Percentiles rank a stretch among this genome's conserved stretches.
These are phyloP conservation scores for Fusarium setosum DNA, from an alignment of 2,329 filamentous ascomycete genomes.

Conservation along the genomic window DNA sequence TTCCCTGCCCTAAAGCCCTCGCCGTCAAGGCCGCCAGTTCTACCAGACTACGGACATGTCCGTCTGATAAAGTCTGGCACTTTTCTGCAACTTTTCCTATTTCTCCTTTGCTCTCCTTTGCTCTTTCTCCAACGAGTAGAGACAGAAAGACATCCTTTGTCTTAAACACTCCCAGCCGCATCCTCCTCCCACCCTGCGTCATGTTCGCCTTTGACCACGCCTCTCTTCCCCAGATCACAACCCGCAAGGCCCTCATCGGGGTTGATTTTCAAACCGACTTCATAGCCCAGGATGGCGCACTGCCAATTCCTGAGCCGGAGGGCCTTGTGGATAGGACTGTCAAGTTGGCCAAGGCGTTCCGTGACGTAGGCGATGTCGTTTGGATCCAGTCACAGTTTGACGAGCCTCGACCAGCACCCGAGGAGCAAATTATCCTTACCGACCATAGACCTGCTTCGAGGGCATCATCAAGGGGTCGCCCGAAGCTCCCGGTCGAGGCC, in stretches of 20 bases:
- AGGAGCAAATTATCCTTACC: slow-evolving; percentile 61
- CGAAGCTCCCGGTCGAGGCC: slow-evolving; percentile 20
- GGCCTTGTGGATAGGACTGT: slow-evolving; percentile 76
- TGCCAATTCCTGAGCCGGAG: slow-evolving; percentile 72
- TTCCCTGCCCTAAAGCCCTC: slow-evolving; percentile 28
- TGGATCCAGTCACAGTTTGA: slow-evolving; percentile 87
- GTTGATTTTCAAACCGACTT: slow-evolving; percentile 95
- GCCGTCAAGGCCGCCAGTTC: slow-evolving; percentile 9
- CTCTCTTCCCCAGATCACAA: slow-evolving; percentile 66
- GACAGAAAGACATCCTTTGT: not conserved
- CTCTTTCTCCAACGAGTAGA: not conserved
- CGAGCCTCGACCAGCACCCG: slow-evolving; percentile 66
- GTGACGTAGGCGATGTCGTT: slow-evolving; percentile 77
- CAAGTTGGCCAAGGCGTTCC: slow-evolving; percentile 77
- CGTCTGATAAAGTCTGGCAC: not conserved
- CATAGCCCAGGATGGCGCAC: slow-evolving; percentile 72
- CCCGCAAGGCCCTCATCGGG: slow-evolving; percentile 79
- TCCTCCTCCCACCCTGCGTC: slow-evolving; percentile 5
- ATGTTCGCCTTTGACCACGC: slow-evolving; percentile 70
- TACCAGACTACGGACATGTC: slow-evolving; percentile 13
- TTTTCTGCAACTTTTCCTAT: not conserved
- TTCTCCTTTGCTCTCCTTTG: not conserved
- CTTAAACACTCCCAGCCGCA: not conserved
- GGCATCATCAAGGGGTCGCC: slow-evolving; percentile 19
- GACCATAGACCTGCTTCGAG: slow-evolving; percentile 44